Conservation (phyloP, 163 green algal genomes). For the Coccomyxa subellipsoidea region DNA sequence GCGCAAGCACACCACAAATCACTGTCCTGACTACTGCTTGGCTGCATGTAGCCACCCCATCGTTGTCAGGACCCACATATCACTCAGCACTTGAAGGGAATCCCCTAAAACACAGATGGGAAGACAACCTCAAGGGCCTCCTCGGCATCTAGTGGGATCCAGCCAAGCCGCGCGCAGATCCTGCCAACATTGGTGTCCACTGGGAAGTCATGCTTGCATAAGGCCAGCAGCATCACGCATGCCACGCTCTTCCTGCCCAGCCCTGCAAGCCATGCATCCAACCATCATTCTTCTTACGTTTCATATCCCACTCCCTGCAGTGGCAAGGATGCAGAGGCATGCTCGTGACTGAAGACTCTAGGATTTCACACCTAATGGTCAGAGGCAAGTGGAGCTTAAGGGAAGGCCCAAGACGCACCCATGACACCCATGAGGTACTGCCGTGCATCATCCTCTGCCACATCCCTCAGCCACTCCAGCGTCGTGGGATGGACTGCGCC, state of each 20-base stretch:
- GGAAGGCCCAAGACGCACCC: too few species aligned
- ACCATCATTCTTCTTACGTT: neutral
- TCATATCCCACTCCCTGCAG: too few species aligned
- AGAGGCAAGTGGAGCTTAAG: too few species aligned
- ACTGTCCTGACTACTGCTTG: too few species aligned
- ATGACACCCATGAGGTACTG: slow-evolving; percentile 50
- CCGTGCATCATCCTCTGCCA: slow-evolving; percentile 36
- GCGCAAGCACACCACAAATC: neutral
- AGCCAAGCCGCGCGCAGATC: slow-evolving; percentile 77
- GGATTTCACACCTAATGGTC: too few species aligned
- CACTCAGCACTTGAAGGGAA: too few species aligned
- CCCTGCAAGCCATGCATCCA: slow-evolving; percentile 34
- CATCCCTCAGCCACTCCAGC: slow-evolving; percentile 68
- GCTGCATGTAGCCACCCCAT: too few species aligned
- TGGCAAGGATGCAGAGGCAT: too few species aligned
- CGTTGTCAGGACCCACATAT: too few species aligned
- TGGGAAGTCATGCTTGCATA: slow-evolving; percentile 68
- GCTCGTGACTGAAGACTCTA: too few species aligned
- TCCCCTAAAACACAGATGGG: too few species aligned
- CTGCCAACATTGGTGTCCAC: slow-evolving; percentile 90
- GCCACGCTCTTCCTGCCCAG: slow-evolving; percentile 74
- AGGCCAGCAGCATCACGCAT: slow-evolving; percentile 65
- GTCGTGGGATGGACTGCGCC: slow-evolving; percentile 26
- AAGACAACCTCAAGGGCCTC: slow-evolving; percentile 51
- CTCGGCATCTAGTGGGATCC: slow-evolving; percentile 66